These are phyloP conservation scores for Candida hungchunana DNA, from an alignment of 805 yeast species.

Conservation along the genomic window DNA sequence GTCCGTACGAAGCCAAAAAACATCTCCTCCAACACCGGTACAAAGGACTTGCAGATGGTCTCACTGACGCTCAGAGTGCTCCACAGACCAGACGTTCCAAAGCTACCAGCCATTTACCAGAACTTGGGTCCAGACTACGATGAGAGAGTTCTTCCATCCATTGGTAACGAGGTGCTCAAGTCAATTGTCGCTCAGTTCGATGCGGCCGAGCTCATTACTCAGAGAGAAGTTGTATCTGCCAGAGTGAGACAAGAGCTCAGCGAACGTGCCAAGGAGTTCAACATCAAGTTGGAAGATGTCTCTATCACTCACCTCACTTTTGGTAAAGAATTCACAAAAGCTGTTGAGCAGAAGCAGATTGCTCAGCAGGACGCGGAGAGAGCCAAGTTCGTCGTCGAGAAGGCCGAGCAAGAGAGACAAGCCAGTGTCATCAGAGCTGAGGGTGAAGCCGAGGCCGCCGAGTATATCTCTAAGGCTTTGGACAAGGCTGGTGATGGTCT, in stretches of 20 bases:
- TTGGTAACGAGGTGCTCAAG: conserved; percentile 87
- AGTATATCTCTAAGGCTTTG: conserved; percentile 86
- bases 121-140: conserved; percentile 91
- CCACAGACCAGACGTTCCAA: conserved; percentile 86
- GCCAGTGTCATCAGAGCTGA: conserved; percentile 96
- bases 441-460: conserved; percentile 99
- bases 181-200: conserved; percentile 91
- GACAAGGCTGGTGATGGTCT: conserved; percentile 95
- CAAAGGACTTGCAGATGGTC: conserved; percentile 95
- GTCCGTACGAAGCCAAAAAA: conserved; percentile 94
- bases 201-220: conserved; percentile 95
- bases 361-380: conserved; percentile 99
- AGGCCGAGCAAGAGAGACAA: conserved; percentile 95
- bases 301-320: conserved; percentile 97
- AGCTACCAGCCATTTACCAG: conserved; percentile 85
- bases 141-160: conserved; percentile 88
- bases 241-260: conserved; percentile 84
- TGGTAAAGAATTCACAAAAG: conserved; percentile 94
- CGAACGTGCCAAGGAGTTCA: conserved; percentile 80
- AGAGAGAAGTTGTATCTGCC: conserved; percentile 90
- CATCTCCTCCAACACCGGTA: conserved; percentile 92
- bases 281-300: conserved; percentile 91
- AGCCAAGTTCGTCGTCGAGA: conserved; percentile 87
- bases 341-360: conserved; percentile 97
- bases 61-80: conserved; percentile 87